Evolutionary conservation across 2,329 filamentous ascomycete species (phyloP), one percentile per base, ranked within the genome.

Genomic region (Fusarium sororula): DNA sequence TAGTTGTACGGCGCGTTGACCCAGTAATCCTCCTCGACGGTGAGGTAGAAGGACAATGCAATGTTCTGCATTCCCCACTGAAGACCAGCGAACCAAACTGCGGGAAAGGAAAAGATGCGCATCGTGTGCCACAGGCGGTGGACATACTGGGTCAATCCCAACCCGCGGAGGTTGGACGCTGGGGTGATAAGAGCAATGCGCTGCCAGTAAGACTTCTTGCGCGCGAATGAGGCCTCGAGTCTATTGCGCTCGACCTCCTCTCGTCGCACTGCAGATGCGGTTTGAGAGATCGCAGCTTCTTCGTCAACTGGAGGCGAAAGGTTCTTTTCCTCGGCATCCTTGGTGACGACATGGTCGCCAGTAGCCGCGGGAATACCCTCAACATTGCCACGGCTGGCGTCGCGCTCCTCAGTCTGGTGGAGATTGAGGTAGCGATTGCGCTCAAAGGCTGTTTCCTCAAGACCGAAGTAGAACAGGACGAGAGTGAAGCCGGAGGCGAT

Each of bases 41-140:
- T 90, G 38, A 89, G 81, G 70, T 90, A 90, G 77, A 90, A 90
- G 3, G 87, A 87, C 28, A 90, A 80, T 80, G 88, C 90, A n/a
- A 88, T 87, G 72, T 90, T 88, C 78, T 90, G 89, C 37, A 87
- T 83, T 8, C 88, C 88, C 88, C 88, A 90, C 75, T 90, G 88
- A 30, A 90, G 78, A 14, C 88, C 88, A 6, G 87, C 87, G 69
- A 87, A 90, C 70, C 88, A 84, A 15, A 90, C 87, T 3, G 88
- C 88, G 0, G 88, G 88, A 67, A 90, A 90, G 4, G 84, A 83
- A 76, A 90, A 90, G 47, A 90, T 82, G n/a, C 87, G 85, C 57
- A 90, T 80, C 0, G 87, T 90, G 72, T 90, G 86, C 73, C 85
- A 86, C 6, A 90, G 81, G 5, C 88, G 87, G 45, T 81, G 77